Conservation (phyloP, 192 early-diverging fungal genomes). For the Backusella circina region DNA sequence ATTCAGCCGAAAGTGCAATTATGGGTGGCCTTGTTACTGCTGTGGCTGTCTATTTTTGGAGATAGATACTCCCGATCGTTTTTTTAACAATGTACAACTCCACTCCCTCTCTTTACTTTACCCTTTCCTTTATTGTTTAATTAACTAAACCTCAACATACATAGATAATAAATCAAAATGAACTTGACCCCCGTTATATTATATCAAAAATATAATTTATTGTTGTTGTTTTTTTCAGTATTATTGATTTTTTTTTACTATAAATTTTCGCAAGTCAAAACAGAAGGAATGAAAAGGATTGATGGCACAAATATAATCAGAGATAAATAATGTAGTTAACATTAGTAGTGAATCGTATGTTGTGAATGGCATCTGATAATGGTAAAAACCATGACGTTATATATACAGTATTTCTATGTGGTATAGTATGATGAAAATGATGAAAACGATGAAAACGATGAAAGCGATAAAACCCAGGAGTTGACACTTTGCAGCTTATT, state of each 20-base stretch:
- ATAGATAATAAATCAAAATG: neutral
- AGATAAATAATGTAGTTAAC: neutral
- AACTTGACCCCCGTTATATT: neutral
- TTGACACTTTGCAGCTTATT: neutral
- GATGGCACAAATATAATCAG: neutral
- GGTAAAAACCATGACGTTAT: neutral
- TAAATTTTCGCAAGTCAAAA: neutral
- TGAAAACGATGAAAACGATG: too few relatives aligned
- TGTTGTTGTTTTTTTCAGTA: neutral
- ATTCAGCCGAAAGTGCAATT: conserved; percentile 34
- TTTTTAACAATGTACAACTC: neutral
- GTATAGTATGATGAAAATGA: too few relatives aligned
- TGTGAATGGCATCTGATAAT: neutral
- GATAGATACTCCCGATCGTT: neutral
- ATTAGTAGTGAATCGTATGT: neutral
- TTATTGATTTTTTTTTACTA: neutral
- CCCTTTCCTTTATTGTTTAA: neutral
- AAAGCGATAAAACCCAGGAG: too few relatives aligned
- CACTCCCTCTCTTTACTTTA: neutral
- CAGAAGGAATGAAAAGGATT: neutral
- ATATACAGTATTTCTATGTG: neutral
- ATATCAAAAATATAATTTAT: neutral
- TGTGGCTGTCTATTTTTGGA: conserved; percentile 20
- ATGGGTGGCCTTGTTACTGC: conserved; percentile 32
- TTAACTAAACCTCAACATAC: neutral